Conservation (phyloP, 176 grass and related monocot genomes). For the Carex pumila region DNA sequence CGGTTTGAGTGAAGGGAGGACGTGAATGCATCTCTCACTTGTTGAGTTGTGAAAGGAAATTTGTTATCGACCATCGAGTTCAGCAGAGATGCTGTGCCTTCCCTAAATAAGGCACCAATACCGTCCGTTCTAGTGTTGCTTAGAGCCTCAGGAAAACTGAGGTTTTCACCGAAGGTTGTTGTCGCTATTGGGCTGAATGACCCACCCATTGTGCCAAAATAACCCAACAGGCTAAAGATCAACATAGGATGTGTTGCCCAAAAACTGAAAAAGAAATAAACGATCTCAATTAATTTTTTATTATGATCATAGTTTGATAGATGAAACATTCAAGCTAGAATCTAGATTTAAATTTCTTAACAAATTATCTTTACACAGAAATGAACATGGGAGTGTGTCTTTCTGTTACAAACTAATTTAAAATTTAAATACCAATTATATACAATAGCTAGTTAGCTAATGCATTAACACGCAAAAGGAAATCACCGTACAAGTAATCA, state of each 20-base stretch:
- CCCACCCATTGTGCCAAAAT: constrained; percentile 51
- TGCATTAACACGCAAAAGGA: background rate
- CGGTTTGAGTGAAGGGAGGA: constrained; percentile 31
- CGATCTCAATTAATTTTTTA: background rate
- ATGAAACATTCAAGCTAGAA: background rate
- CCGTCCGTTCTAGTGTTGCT: constrained; percentile 58
- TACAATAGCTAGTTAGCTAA: background rate
- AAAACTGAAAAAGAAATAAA: constrained; percentile 34
- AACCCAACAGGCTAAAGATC: constrained; percentile 52
- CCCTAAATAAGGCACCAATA: constrained; percentile 59
- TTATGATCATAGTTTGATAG: background rate
- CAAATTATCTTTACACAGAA: background rate
- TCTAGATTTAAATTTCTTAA: background rate
- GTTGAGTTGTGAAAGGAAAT: constrained; percentile 52
- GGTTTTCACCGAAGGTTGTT: constrained; percentile 46
- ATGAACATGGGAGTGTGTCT: background rate
- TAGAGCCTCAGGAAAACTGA: constrained; percentile 58
- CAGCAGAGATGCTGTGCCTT: constrained; percentile 74
- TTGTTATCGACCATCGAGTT: constrained; percentile 61
- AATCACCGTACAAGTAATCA: background rate
- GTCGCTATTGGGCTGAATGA: constrained; percentile 42
- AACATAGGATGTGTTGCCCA: constrained; percentile 61
- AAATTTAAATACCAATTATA: background rate
- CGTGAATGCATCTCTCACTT: constrained; percentile 61
- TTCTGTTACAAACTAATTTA: too few relatives aligned